Evolutionary conservation across 257 asterid genomes (phyloP).

Genomic region (Solanum gandarillasii): DNA sequence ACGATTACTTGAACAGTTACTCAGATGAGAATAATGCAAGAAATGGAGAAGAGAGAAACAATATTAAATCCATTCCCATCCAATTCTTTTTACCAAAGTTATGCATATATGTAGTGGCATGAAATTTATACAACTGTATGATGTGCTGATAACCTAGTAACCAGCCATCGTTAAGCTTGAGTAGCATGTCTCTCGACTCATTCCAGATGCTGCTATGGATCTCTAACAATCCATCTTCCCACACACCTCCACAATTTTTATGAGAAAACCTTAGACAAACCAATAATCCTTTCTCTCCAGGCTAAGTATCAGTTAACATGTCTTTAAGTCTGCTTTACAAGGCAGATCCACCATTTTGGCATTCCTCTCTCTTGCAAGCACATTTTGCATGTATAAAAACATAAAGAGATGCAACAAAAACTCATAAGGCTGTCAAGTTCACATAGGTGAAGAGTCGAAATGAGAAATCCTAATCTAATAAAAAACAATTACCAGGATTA

Average conservation of each 20-base stretch:
- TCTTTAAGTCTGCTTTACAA: neutral
- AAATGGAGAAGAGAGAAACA: neutral
- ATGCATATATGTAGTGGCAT: neutral
- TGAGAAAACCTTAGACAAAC: neutral
- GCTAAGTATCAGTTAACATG: neutral
- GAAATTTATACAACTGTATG: neutral
- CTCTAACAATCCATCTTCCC: neutral
- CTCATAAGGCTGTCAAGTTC: neutral
- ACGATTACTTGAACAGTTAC: neutral
- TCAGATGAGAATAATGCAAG: neutral
- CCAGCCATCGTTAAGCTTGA: neutral
- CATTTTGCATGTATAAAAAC: neutral
- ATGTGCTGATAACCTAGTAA: neutral
- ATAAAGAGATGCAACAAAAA: neutral
- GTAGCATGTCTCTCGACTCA: neutral
- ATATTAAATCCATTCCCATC: neutral
- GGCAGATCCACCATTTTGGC: neutral
- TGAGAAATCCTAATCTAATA: neutral
- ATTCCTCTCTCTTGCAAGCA: neutral
- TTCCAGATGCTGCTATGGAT: neutral
- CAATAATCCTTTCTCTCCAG: neutral
- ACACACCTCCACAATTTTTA: neutral
- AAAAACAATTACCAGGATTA: neutral
- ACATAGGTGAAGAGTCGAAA: neutral
- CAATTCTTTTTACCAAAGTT: neutral